A percentile compares a stretch with the other conserved stretches of the same genome.
These are phyloP conservation scores for Parasitella parasitica DNA, from an alignment of 371 early-diverging fungal genomes.

Conservation along the genomic window DNA sequence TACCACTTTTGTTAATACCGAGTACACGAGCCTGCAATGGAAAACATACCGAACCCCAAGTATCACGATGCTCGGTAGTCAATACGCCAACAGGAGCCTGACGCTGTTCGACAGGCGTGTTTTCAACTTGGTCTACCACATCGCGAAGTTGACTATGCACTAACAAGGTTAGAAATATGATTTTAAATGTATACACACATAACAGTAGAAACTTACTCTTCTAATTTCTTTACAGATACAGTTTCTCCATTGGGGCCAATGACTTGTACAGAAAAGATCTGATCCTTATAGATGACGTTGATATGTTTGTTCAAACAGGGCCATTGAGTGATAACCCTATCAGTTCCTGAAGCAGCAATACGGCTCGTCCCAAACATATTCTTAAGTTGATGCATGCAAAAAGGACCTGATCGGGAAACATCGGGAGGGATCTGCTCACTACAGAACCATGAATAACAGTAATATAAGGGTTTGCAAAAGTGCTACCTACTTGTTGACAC, in stretches of 20 bases:
- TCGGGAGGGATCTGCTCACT: constrained; percentile 72
- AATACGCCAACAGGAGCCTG: constrained; percentile 77
- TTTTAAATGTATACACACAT: neutral
- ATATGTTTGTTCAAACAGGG: constrained; percentile 79
- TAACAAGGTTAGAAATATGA: neutral
- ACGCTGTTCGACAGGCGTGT: constrained; percentile 31
- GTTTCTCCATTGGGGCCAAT: constrained; percentile 67
- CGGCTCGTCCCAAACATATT: constrained; percentile 84
- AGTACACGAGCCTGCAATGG: neutral
- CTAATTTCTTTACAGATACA: constrained; percentile 61
- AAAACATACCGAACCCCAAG: constrained; percentile 59
- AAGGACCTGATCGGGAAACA: constrained; percentile 63
- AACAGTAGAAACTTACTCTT: constrained; percentile 35
- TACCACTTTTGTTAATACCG: neutral
- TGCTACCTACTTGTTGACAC: constrained; percentile 60
- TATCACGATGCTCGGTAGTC: constrained; percentile 85
- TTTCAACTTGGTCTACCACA: constrained; percentile 64
- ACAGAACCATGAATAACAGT: neutral
- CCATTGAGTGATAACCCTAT: constrained; percentile 67
- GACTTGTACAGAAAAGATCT: constrained; percentile 79
- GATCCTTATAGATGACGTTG: constrained; percentile 79
- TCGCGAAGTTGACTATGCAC: constrained; percentile 55
- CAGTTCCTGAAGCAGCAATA: constrained; percentile 68
- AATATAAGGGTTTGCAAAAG: neutral
- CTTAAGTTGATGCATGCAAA: constrained; percentile 92